phyloP scores from a whole-genome alignment of 306 rosid genomes.

The Glycine latifolia region DNA sequence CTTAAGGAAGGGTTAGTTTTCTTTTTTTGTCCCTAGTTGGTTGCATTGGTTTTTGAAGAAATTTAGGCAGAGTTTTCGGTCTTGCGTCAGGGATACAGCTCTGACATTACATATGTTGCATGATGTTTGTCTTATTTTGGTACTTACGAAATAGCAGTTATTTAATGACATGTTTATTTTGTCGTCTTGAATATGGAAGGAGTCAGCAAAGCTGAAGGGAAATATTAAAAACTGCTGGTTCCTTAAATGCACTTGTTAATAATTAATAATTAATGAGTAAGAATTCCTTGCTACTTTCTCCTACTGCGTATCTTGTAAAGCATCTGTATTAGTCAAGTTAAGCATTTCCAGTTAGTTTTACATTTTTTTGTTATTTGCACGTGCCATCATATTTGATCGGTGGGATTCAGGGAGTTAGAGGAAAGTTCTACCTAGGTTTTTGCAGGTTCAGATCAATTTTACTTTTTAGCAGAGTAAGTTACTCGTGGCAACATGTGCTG shows the following conservation, averaged over 20 bases:
- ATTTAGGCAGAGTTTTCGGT: not conserved
- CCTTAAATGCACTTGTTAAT: constrained; percentile 11
- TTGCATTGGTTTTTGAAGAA: constrained; percentile 13
- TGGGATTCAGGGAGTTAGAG: not conserved
- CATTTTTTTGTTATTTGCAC: constrained; percentile 1
- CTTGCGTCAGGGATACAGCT: not conserved
- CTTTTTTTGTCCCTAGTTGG: not conserved
- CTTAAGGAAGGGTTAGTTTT: not conserved
- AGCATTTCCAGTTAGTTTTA: constrained; percentile 1
- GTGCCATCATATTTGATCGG: not conserved
- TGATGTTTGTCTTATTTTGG: constrained; percentile 10
- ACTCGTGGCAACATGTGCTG: not conserved
- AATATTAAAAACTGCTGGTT: constrained; percentile 15
- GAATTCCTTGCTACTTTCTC: not conserved
- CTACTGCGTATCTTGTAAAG: not conserved
- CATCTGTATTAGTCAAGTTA: not conserved
- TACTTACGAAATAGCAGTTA: not conserved
- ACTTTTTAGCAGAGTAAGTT: not conserved
- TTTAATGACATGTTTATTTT: not conserved
- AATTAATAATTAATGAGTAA: constrained; percentile 15
- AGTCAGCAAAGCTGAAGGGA: constrained; percentile 1
- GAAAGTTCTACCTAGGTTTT: not conserved
- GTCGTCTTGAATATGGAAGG: not conserved
- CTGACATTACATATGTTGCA: not conserved
- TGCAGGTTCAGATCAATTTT: not conserved